phyloP scores from a whole-genome alignment of 495 filamentous ascomycete species.

The Talaromyces proteolyticus region DNA sequence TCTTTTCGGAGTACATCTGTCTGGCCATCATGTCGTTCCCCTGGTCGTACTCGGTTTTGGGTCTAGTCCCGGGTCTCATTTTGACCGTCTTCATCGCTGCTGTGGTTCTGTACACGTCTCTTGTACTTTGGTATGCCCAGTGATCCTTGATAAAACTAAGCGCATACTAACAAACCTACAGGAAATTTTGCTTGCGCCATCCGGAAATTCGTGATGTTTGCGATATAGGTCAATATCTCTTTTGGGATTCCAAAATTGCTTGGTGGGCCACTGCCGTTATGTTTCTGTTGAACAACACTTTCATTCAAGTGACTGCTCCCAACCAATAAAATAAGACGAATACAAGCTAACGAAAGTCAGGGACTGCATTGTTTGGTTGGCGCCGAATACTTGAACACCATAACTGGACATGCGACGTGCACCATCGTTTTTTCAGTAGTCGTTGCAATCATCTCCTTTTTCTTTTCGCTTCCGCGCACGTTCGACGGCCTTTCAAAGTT shows the following conservation, averaged over 20 bases:
- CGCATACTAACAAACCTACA: slow-evolving; percentile 15
- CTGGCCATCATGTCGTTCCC: slow-evolving; percentile 93
- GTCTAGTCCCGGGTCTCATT: slow-evolving; percentile 81
- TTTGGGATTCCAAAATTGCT: slow-evolving; percentile 69
- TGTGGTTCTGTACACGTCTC: slow-evolving; percentile 78
- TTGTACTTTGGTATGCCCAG: slow-evolving; percentile 61
- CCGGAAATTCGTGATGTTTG: slow-evolving; percentile 86
- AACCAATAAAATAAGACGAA: too few species aligned
- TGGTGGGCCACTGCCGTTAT: slow-evolving; percentile 83
- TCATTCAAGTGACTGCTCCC: slow-evolving; percentile 77
- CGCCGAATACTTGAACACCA: slow-evolving; percentile 80
- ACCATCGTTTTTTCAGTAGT: slow-evolving; percentile 71
- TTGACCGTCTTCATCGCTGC: slow-evolving; percentile 69
- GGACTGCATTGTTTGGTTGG: slow-evolving; percentile 75
- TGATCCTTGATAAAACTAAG: background rate
- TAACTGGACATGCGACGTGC: slow-evolving; percentile 58
- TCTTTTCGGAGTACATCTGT: slow-evolving; percentile 91
- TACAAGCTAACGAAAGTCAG: slow-evolving; percentile 22
- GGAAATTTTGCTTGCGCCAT: slow-evolving; percentile 81
- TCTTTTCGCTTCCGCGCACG: slow-evolving; percentile 75
- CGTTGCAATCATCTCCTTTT: slow-evolving; percentile 60
- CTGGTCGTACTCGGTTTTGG: slow-evolving; percentile 80
- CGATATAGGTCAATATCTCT: slow-evolving; percentile 85
- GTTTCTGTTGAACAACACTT: slow-evolving; percentile 90
- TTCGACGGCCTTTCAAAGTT: slow-evolving; percentile 72